Evolutionary conservation across 2,329 filamentous ascomycete genomes (phyloP).

Genomic region (Lasiodiplodia theobromae): DNA sequence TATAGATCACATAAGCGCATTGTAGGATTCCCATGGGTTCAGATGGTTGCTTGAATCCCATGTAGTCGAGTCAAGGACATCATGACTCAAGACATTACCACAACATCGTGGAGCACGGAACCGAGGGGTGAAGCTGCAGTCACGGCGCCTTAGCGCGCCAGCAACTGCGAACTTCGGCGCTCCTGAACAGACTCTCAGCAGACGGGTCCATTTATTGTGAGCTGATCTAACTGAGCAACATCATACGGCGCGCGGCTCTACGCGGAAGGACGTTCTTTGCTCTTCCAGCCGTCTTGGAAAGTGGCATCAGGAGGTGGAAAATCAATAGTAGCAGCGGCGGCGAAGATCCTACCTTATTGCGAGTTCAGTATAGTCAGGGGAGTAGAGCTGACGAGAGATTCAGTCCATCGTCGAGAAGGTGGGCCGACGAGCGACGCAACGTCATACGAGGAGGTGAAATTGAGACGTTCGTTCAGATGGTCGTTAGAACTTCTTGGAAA

Average conservation of each 20-base stretch:
- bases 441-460: background rate
- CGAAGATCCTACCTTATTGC: background rate
- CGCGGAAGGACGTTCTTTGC: background rate
- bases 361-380: background rate
- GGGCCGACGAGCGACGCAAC: background rate
- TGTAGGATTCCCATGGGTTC: background rate
- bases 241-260: background rate
- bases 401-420: background rate
- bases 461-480: background rate
- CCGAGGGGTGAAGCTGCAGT: background rate
- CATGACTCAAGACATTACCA: background rate
- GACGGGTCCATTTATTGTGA: background rate
- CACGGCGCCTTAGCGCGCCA: background rate
- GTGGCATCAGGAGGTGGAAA: background rate
- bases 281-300: background rate
- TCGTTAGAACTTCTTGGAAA: background rate
- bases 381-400: background rate
- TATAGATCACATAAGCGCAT: background rate
- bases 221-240: background rate
- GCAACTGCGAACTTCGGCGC: background rate
- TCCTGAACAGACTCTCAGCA: background rate
- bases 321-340: background rate
- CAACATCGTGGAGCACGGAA: background rate
- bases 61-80: background rate
- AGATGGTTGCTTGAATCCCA: background rate